Conservation (phyloP, 352 stramenopile genomes). For the Hyaloperonospora arabidopsidis region DNA sequence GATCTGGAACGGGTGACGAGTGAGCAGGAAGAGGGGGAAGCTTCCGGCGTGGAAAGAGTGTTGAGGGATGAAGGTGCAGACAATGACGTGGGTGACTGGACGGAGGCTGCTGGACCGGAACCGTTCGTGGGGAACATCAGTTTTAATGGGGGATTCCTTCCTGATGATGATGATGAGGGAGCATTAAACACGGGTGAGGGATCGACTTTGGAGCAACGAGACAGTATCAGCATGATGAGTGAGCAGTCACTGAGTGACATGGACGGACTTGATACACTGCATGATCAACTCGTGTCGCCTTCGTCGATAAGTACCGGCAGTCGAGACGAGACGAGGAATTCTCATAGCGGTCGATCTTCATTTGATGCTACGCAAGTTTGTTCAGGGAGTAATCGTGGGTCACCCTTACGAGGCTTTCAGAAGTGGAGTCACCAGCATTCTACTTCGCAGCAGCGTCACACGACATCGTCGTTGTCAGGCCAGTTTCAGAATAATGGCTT, state of each 20-base stretch:
- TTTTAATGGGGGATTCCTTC: conserved; percentile 18
- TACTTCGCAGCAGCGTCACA: conserved; percentile 10
- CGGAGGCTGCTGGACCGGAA: conserved; percentile 12
- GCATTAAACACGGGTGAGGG: conserved; percentile 5
- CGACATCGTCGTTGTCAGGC: conserved; percentile 15
- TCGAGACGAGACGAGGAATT: conserved; percentile 20
- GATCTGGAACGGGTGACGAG: conserved; percentile 3
- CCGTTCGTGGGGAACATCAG: conserved; percentile 21
- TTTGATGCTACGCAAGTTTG: conserved; percentile 12
- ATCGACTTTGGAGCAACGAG: conserved; percentile 19
- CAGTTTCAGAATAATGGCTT: conserved; percentile 16
- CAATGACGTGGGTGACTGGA: conserved; percentile 21
- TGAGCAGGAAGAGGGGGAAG: conserved; percentile 16
- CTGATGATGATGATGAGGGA: conserved; percentile 18
- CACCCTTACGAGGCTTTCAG: conserved; percentile 6
- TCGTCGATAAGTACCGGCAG: conserved; percentile 52
- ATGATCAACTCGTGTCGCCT: conserved; percentile 48
- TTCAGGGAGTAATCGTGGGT: conserved; percentile 8
- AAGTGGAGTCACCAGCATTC: conserved; percentile 4
- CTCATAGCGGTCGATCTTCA: conserved; percentile 29
- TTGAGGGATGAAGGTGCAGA: conserved; percentile 19
- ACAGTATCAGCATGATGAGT: conserved; percentile 34
- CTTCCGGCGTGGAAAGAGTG: conserved; percentile 12
- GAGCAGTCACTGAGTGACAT: conserved; percentile 39
- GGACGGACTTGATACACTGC: conserved; percentile 32